A percentile compares a stretch with the other conserved stretches of the same genome.
These are phyloP conservation scores for Ophiocordyceps camponoti-saundersi DNA, from an alignment of 2,329 filamentous ascomycete genomes.

Conservation along the genomic window DNA sequence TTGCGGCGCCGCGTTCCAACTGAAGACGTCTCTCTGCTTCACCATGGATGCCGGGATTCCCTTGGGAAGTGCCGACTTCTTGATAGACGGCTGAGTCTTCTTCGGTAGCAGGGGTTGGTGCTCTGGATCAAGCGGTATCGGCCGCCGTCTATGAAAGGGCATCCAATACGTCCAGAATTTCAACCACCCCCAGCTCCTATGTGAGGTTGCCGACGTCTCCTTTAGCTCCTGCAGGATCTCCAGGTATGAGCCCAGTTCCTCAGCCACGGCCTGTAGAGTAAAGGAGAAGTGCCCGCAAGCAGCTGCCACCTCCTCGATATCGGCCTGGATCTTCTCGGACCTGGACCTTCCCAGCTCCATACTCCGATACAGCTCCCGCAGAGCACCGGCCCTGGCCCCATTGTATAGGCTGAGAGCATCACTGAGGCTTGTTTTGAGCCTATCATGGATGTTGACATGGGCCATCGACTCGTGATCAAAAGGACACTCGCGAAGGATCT, in stretches of 20 bases:
- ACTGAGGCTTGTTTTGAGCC: slow-evolving; percentile 63
- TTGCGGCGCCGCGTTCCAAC: slow-evolving; percentile 36
- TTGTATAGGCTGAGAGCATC: slow-evolving; percentile 72
- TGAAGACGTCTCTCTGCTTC: slow-evolving; percentile 32
- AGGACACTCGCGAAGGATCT: slow-evolving; percentile 74
- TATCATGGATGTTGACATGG: slow-evolving; percentile 57
- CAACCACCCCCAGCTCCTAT: slow-evolving; percentile 68
- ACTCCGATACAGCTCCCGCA: slow-evolving; percentile 64
- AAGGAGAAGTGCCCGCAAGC: slow-evolving; percentile 95
- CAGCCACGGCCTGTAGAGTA: slow-evolving; percentile 75
- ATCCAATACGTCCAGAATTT: slow-evolving; percentile 46
- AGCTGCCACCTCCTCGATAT: slow-evolving; percentile 94
- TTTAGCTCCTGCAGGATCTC: slow-evolving; percentile 76
- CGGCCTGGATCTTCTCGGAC: slow-evolving; percentile 65
- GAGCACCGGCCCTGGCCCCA: slow-evolving; percentile 54
- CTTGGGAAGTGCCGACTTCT: slow-evolving; percentile 35
- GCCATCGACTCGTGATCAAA: slow-evolving; percentile 54
- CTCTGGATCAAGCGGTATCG: slow-evolving; percentile 21
- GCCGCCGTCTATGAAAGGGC: not conserved
- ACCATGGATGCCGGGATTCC: slow-evolving; percentile 39
- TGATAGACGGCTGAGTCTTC: slow-evolving; percentile 25
- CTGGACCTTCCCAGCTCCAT: slow-evolving; percentile 55
- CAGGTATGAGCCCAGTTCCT: slow-evolving; percentile 72
- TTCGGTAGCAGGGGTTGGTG: slow-evolving; percentile 21
- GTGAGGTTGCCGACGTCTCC: slow-evolving; percentile 43